These are phyloP conservation scores for Geoglossum cookeanum DNA, from an alignment of 2,329 filamentous ascomycete species.

Conservation along the genomic window DNA sequence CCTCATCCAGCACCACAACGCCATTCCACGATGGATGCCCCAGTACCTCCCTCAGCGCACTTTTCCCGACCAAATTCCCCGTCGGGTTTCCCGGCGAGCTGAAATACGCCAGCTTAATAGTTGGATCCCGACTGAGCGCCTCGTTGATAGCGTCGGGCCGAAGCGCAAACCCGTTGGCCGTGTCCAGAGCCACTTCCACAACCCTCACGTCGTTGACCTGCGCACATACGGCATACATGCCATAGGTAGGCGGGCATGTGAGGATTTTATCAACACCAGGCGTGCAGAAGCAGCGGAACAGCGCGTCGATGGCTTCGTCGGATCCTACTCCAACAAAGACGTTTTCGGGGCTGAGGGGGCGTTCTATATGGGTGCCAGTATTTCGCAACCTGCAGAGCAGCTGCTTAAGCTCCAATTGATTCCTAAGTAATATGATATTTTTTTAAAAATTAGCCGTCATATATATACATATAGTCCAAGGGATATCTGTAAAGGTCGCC, in stretches of 20 bases:
- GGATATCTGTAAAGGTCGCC: not conserved
- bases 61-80: conserved; percentile 55
- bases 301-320: conserved; percentile 89
- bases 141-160: conserved; percentile 50
- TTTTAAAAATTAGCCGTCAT: not conserved
- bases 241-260: conserved; percentile 90
- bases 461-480: not conserved
- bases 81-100: conserved; percentile 95
- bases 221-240: conserved; percentile 92
- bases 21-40: conserved; percentile 90
- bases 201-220: conserved; percentile 83
- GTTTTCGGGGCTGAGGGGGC: conserved; percentile 57
- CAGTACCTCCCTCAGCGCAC: conserved; percentile 53
- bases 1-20: conserved; percentile 81
- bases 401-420: conserved; percentile 75
- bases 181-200: conserved; percentile 66
- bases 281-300: conserved; percentile 81
- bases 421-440: conserved; percentile 24
- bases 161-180: conserved; percentile 52
- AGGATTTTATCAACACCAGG: conserved; percentile 80
- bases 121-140: conserved; percentile 40
- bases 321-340: conserved; percentile 91
- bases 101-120: conserved; percentile 77
- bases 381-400: conserved; percentile 75
- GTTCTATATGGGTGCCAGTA: conserved; percentile 58